Evolutionary conservation across 345 rosid genomes (phyloP), one percentile per base, ranked within the genome.

Genomic region (Turritis glabra): DNA sequence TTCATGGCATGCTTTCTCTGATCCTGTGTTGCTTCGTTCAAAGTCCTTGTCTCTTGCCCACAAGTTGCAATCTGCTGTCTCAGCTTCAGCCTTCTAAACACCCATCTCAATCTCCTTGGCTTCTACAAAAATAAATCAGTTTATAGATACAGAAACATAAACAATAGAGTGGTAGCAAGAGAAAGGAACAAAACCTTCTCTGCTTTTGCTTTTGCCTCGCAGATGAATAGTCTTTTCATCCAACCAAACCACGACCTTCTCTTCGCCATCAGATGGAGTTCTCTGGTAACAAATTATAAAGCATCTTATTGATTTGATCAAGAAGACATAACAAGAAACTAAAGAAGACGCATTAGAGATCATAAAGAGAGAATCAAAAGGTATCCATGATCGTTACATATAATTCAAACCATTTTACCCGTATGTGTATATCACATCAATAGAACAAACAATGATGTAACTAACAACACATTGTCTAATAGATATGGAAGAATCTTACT

Each of bases 1-100:
- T 82, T 85, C 72, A 93, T 57, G 8, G 98, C 92, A 73, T 87
- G 89, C 50, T 83, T 87, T 55, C 90, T 91, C 67, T 94, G 95
- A 67, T 86, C 87, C 59, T 86, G 86, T 18, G 87, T 77, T 35
- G 93, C 96, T 63, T 85, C 85, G 46, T 74, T 78, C 57, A 89
- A 56, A 13, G 83, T 79, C 57, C 69, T 76, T 38, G 69, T 37
- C 1, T 89, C 83, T 12, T 84, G 80, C 1, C 70, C 61, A 14
- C 47, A 41, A 27, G 84, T 82, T 55, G 80, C 87, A 74, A 78
- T 89, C 60, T 71, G 77, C 14, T 85, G 87, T 65, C 81, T 86
- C 13, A 76, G 67, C 77, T 82, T 89, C 19, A 84, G 15, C 67
- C 85, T 84, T 61, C 86, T 83, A 43, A 80, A 64, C 57, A 84